Conservation (phyloP, 352 stramenopile genomes). For the Phytophthora palmivora region DNA sequence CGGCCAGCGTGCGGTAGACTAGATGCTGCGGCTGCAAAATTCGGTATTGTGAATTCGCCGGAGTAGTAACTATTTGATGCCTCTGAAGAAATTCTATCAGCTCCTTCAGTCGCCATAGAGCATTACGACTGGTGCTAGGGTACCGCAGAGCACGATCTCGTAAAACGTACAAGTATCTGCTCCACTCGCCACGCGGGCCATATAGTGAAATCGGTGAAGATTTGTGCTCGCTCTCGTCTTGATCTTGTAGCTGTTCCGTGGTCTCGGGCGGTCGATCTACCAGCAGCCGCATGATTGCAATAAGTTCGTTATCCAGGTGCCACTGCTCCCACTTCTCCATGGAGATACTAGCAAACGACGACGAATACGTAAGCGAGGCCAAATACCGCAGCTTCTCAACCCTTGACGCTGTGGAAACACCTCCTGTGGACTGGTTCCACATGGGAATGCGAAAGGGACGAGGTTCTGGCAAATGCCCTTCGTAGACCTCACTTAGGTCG, state of each 20-base stretch:
- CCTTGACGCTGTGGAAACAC: conserved; percentile 1
- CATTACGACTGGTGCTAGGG: conserved; percentile 32
- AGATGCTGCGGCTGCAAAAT: conserved; percentile 40
- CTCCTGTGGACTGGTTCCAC: conserved; percentile 8
- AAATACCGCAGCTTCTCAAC: conserved; percentile 48
- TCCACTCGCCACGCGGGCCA: conserved; percentile 55
- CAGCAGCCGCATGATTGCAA: conserved; percentile 40
- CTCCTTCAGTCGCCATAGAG: conserved; percentile 44
- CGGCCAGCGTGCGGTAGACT: conserved; percentile 58
- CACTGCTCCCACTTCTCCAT: conserved; percentile 60
- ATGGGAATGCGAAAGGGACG: neutral
- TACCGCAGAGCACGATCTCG: conserved; percentile 60
- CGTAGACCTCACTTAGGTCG: conserved; percentile 67
- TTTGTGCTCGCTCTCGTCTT: neutral
- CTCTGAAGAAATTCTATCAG: conserved; percentile 41
- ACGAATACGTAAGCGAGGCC: conserved; percentile 53
- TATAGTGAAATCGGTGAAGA: conserved; percentile 24
- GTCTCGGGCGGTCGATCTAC: conserved; percentile 12
- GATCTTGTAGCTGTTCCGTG: neutral
- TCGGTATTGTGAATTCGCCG: neutral
- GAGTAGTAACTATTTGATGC: conserved; percentile 2
- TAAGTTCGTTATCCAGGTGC: conserved; percentile 46
- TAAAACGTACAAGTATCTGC: conserved; percentile 61
- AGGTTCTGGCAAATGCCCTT: conserved; percentile 40
- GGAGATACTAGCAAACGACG: conserved; percentile 52